A percentile compares a stretch with the other conserved stretches of the same genome.
These are phyloP conservation scores for Apiospora kogelbergensis DNA, from an alignment of 2,329 filamentous ascomycete genomes.

Conservation along the genomic window DNA sequence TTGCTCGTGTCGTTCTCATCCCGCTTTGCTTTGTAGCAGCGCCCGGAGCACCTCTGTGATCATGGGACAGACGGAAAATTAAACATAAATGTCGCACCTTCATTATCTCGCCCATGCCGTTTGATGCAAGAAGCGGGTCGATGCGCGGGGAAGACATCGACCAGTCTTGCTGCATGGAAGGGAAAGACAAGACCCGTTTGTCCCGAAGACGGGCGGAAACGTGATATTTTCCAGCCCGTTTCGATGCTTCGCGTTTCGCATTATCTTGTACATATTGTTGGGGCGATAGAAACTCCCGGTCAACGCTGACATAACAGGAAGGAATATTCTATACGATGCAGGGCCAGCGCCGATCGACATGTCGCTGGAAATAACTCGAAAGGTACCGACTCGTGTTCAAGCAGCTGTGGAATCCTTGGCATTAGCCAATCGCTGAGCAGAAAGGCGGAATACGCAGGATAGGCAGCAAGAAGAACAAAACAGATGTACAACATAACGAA, in stretches of 20 bases:
- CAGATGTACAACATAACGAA: neutral
- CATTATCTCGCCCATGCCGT: slow-evolving; percentile 1
- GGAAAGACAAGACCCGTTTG: neutral
- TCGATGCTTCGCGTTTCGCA: neutral
- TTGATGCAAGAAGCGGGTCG: neutral
- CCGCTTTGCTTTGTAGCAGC: neutral
- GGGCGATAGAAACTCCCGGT: neutral
- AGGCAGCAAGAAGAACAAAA: neutral
- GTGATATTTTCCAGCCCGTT: neutral
- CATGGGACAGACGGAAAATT: neutral
- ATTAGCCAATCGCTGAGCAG: neutral
- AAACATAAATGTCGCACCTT: slow-evolving; percentile 2
- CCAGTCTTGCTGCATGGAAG: neutral
- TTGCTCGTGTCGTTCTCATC: neutral
- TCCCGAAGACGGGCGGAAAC: neutral
- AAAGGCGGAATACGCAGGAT: neutral
- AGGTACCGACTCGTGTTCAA: neutral
- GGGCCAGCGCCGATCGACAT: neutral
- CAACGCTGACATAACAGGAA: neutral
- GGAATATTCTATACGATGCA: neutral
- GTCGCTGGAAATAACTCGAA: neutral
- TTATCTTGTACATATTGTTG: neutral
- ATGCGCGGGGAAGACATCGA: neutral
- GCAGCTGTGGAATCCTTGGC: neutral
- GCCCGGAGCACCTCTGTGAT: neutral